Evolutionary conservation across 176 grass and related monocot species (phyloP), one percentile per base, ranked within the genome.

Genomic region (Neostapfia colusana): DNA sequence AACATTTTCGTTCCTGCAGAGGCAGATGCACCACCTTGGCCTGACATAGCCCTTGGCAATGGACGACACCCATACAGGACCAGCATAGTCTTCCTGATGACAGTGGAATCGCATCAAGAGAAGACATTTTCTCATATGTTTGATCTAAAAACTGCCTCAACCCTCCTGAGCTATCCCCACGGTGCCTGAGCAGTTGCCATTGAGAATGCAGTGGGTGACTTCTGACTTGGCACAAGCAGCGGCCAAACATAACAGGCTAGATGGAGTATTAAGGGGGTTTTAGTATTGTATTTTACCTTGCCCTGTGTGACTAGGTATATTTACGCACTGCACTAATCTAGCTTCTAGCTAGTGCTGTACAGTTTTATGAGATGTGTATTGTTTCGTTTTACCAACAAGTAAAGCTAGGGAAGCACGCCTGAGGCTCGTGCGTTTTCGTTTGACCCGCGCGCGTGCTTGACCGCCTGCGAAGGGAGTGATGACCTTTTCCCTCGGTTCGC

Each of bases 341-440:
- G 5, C 20, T 51, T 51, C 18, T 51, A 50, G 0, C 4, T 20
- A 20, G 5, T 51, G 20, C 49, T 51, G 45, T 14, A 48, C 45
- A 48, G 12, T 48, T 3, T 48, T 48, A 48, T 48, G 35, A 44
- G 31, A 31, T 31, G 31, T 31, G 31, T 10, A 50, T 78, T 38
- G 59, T 67, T 40, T 74, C 53, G 28, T 59, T 36, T 49, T 5
- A 12, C 11, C 69, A 23, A 45, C 13, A 26, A 21, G 34, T 63
- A 55, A 54, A 77, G 63, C 28, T 77, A 74, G 64, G 64, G 76
- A 31, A 27, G 64, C 86, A 88, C 70, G 76, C 76, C 13, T 24
- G 70, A 4, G 44, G 63, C 70, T 70, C 86, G 81, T 88, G 86
- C 54, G 81, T 63, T 63, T 65, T 80, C 55, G 70, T 80, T 65